Evolutionary conservation across 2,329 filamentous ascomycete genomes (phyloP), one percentile per base, ranked within the genome.

Genomic region (Talaromyces verruculosus): DNA sequence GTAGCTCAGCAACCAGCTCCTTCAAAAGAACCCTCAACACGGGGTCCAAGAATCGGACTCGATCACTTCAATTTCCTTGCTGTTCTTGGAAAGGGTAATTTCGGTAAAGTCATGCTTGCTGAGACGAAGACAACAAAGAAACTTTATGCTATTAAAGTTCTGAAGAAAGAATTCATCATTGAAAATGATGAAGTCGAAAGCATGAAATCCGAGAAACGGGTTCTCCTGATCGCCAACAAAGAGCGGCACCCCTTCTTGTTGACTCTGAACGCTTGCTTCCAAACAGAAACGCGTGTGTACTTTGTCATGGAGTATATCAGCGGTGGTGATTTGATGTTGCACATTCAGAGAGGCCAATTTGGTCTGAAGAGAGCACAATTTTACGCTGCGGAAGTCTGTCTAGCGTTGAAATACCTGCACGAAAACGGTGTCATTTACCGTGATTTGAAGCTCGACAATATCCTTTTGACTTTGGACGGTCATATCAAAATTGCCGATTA

Each of bases 241-340:
- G 95, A 98, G 77, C 89, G 92, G 15, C 95, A 99, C 76, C 95
- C 96, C 0, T 99, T 99, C 87, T 81, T 99, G 71, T 89, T 96
- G 59, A 99, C 91, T 75, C 82, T 99, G 45, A 95, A 99, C 76
- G 95, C 95, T 63, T 99, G 95, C 82, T 99, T 99, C 86, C 95
- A 99, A 81, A 99, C 95, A 0, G 95, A 99, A 79, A 99, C 95
- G 6, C 86, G 95, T 72, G 93, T 99, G 25, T 99, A 99, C 82
- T 99, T 99, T 76, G 95, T 99, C 69, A 98, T 98, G 94, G 95
- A 99, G 81, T 99, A 99, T 77, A 92, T 99, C 69, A 97, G 93
- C 76, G 95, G 95, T 83, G 95, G 95, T 82, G 95, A 99, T 84
- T 81, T 99, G 76, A 99, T 99, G 95, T 84, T 98, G 80, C 95